phyloP scores from a whole-genome alignment of 768 basidiomycete genomes.

The Strobilomyces dryophilus region DNA sequence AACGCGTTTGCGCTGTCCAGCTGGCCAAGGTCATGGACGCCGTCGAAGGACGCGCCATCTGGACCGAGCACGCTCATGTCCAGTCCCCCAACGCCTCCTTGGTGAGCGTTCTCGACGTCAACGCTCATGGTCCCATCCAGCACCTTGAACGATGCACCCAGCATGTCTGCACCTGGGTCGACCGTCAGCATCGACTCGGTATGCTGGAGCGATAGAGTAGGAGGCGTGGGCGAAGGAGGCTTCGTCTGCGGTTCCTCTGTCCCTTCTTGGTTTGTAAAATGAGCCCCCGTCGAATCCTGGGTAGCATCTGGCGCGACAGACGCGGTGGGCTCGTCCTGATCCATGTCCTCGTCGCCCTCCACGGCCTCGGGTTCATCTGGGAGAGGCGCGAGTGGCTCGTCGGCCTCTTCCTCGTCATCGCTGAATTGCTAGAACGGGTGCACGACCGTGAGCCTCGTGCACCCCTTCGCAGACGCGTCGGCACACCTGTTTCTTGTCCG shows the following conservation, averaged over 20 bases:
- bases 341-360: constrained; percentile 73
- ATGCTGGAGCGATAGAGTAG: constrained; percentile 49
- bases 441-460: constrained; percentile 1
- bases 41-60: constrained; percentile 57
- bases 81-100: constrained; percentile 44
- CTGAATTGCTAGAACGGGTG: constrained; percentile 66
- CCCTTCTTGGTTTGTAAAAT: constrained; percentile 33
- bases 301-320: constrained; percentile 40
- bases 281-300: constrained; percentile 36
- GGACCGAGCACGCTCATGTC: constrained; percentile 64
- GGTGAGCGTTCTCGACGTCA: constrained; percentile 27
- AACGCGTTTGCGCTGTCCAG: constrained; percentile 50
- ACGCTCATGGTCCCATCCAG: constrained; percentile 45
- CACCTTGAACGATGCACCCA: constrained; percentile 56
- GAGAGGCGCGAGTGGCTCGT: constrained; percentile 77
- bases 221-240: constrained; percentile 64
- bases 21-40: constrained; percentile 51
- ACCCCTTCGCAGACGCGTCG: neutral
- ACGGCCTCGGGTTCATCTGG: constrained; percentile 74
- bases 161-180: constrained; percentile 36
- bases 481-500: constrained; percentile 71
- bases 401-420: constrained; percentile 76
- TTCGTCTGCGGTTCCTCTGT: constrained; percentile 54
- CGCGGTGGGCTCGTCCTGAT: constrained; percentile 53
- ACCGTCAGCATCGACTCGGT: constrained; percentile 43